Evolutionary conservation across 2,329 filamentous ascomycete genomes (phyloP).

Genomic region (Chaetomiaceae sp.): DNA sequence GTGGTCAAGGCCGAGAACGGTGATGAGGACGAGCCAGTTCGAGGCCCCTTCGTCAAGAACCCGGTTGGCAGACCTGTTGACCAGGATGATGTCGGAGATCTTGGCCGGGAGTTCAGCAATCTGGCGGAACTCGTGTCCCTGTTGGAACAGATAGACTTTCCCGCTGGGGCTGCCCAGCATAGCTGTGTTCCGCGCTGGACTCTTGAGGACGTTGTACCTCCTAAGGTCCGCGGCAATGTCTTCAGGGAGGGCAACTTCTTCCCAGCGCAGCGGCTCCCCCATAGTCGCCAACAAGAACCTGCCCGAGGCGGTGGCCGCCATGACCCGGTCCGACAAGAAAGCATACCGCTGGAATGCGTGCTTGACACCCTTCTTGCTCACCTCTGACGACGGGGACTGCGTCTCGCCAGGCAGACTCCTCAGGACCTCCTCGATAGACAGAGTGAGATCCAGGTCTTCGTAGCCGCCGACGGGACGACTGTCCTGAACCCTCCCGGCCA

Average conservation of each 20-base stretch:
- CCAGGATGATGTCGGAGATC: conserved; percentile 44
- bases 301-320: conserved; percentile 57
- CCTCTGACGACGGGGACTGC: conserved; percentile 10
- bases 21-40: conserved; percentile 34
- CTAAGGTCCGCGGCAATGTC: conserved; percentile 34
- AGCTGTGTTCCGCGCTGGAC: conserved; percentile 33
- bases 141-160: conserved; percentile 40
- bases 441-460: conserved; percentile 14
- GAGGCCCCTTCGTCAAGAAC: background rate
- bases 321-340: conserved; percentile 50
- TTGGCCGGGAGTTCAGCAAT: conserved; percentile 41
- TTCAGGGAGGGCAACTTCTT: conserved; percentile 34
- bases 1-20: conserved; percentile 40
- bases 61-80: conserved; percentile 21
- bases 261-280: conserved; percentile 34
- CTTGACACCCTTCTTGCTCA: conserved; percentile 30
- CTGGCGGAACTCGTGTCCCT: conserved; percentile 27
- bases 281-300: conserved; percentile 46
- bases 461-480: background rate
- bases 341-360: conserved; percentile 56
- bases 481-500: conserved; percentile 26
- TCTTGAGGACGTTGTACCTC: conserved; percentile 43
- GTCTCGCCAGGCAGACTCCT: conserved; percentile 14
- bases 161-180: conserved; percentile 46
- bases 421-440: conserved; percentile 29